A percentile compares a stretch with the other conserved stretches of the same genome.
Conservation (phyloP, 2,329 filamentous ascomycete species). For the Colletotrichum aenigma region DNA sequence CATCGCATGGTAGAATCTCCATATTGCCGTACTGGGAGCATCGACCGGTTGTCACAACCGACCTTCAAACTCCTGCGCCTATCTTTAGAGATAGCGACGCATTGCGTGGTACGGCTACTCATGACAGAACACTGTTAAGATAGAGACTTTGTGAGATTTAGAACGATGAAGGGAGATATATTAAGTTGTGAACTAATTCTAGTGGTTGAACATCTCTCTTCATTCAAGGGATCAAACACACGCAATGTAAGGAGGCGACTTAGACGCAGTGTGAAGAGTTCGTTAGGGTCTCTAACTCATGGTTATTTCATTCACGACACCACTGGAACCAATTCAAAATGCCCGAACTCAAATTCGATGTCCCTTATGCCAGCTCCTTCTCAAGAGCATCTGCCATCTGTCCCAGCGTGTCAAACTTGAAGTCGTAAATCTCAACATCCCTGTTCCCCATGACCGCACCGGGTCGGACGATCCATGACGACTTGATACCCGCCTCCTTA, state of each 20-base stretch:
- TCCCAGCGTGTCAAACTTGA: conserved; percentile 61
- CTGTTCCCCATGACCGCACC: conserved; percentile 43
- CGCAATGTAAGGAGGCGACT: not conserved
- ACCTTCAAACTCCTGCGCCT: not conserved
- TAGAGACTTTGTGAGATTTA: not conserved
- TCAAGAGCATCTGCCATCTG: conserved; percentile 66
- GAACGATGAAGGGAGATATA: not conserved
- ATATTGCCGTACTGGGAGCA: not conserved
- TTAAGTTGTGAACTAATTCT: not conserved
- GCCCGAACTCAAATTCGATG: no score
- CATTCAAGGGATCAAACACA: not conserved
- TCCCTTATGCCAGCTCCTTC: conserved; percentile 26
- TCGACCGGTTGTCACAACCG: not conserved
- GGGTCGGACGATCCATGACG: conserved; percentile 65
- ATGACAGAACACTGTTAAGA: not conserved
- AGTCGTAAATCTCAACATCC: conserved; percentile 49
- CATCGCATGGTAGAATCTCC: not conserved
- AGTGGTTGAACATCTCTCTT: not conserved
- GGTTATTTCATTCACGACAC: not conserved
- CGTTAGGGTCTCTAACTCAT: not conserved
- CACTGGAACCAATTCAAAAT: not conserved
- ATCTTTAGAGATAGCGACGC: not conserved
- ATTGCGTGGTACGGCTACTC: not conserved
- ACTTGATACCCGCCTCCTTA: conserved; percentile 59
- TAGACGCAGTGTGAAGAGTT: not conserved